phyloP scores from a whole-genome alignment of 2,329 filamentous ascomycete species.

The Fusarium phyllophilum region DNA sequence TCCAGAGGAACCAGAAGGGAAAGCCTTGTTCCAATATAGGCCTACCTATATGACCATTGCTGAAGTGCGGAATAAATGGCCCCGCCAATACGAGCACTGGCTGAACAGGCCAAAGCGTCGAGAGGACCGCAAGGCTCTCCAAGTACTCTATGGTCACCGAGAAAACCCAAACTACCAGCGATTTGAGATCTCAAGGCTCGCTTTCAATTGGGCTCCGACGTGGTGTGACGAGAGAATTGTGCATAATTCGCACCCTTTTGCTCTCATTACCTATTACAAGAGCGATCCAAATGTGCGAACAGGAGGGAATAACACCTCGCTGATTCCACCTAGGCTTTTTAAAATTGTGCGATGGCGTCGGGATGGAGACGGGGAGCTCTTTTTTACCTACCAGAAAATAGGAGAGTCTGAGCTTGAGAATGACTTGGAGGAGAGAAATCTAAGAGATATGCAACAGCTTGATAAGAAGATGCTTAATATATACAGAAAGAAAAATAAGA shows the following conservation, averaged over 20 bases:
- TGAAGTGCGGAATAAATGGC: not conserved
- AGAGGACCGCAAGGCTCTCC: not conserved
- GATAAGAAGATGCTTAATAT: not conserved
- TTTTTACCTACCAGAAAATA: not conserved
- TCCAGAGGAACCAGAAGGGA: not conserved
- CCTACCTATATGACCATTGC: not conserved
- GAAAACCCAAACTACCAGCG: not conserved
- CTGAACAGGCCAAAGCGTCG: fast-evolving
- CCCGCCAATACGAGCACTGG: not conserved
- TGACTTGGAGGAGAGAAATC: not conserved
- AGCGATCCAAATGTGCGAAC: not conserved
- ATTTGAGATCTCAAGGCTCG: not conserved
- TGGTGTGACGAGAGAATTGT: not conserved
- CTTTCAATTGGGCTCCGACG: not conserved
- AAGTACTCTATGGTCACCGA: not conserved
- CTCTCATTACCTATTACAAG: not conserved
- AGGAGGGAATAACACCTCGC: not conserved
- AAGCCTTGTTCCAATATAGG: not conserved
- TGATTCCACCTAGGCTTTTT: not conserved
- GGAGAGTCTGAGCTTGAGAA: not conserved
- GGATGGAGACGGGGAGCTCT: not conserved
- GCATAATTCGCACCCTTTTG: not conserved
- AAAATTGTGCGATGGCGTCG: not conserved
- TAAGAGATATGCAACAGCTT: not conserved
- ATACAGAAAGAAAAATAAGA: not conserved